Evolutionary conservation across 1,139 yeast genomes (phyloP).

Genomic region (Hansenula anomala): DNA sequence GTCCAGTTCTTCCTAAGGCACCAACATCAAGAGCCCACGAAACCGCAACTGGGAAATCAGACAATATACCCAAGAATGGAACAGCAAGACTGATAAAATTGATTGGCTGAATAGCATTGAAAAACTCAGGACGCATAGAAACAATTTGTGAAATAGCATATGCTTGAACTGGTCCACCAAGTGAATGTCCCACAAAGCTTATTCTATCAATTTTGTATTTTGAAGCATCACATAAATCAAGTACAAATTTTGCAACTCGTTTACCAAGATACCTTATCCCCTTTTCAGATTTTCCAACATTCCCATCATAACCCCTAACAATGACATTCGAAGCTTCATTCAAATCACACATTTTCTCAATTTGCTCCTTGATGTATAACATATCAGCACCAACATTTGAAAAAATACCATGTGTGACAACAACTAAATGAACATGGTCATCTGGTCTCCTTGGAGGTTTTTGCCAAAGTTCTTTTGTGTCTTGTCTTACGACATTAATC

Average conservation of each 20-base stretch:
- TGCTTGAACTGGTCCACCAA: constrained; percentile 64
- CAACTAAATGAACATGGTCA: constrained; percentile 52
- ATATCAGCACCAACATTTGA: constrained; percentile 61
- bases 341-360: constrained; percentile 31
- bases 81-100: constrained; percentile 58
- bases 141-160: constrained; percentile 54
- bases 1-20: constrained; percentile 58
- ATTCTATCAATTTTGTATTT: constrained; percentile 39
- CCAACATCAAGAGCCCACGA: constrained; percentile 59
- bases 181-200: constrained; percentile 59
- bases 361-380: constrained; percentile 55
- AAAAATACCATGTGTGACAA: constrained; percentile 64
- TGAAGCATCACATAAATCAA: constrained; percentile 38
- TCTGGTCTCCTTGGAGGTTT: constrained; percentile 35
- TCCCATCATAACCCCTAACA: constrained; percentile 55
- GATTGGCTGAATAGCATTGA: constrained; percentile 43
- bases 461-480: constrained; percentile 52
- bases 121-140: constrained; percentile 49
- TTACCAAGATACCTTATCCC: constrained; percentile 59
- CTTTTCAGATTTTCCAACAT: constrained; percentile 57
- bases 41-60: constrained; percentile 55
- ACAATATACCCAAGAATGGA: constrained; percentile 57
- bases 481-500: constrained; percentile 33
- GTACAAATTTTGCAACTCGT: constrained; percentile 51
- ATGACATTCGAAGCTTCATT: constrained; percentile 35